Evolutionary conservation across 805 yeast species (phyloP).

Genomic region (Starmera quercuum): DNA sequence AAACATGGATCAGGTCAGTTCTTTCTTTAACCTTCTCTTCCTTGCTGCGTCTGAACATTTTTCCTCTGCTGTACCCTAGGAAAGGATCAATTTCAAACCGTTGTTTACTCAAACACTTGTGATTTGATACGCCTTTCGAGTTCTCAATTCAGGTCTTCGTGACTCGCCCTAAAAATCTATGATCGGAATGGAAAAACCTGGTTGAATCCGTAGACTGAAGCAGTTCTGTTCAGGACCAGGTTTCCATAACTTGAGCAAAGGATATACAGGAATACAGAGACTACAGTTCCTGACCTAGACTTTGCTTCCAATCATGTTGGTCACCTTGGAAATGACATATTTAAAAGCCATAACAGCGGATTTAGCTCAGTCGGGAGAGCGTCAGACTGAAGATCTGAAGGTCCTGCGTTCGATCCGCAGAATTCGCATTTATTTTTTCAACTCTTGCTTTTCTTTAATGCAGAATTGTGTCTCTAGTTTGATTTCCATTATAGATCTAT

Average conservation of each 20-base stretch:
- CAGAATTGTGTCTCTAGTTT: too few species aligned
- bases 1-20: conserved; percentile 11
- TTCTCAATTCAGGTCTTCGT: neutral
- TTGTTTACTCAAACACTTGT: neutral
- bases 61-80: neutral
- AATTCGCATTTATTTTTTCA: conserved; percentile 36
- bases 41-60: neutral
- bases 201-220: too few species aligned
- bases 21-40: neutral
- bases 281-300: too few species aligned
- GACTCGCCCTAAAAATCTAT: neutral
- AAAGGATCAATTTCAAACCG: neutral
- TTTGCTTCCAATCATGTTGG: too few species aligned
- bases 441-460: too few species aligned
- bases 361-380: conserved; percentile 8
- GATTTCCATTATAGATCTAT: too few species aligned
- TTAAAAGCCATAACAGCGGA: too few species aligned
- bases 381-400: conserved; percentile 40
- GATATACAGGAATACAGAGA: too few species aligned
- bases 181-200: too few species aligned
- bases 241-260: too few species aligned
- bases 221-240: too few species aligned
- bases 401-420: conserved; percentile 74
- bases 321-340: too few species aligned
- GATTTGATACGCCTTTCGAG: neutral